These are phyloP conservation scores for Poa pratensis DNA, from an alignment of 176 grass and related monocot genomes.

Conservation along the genomic window DNA sequence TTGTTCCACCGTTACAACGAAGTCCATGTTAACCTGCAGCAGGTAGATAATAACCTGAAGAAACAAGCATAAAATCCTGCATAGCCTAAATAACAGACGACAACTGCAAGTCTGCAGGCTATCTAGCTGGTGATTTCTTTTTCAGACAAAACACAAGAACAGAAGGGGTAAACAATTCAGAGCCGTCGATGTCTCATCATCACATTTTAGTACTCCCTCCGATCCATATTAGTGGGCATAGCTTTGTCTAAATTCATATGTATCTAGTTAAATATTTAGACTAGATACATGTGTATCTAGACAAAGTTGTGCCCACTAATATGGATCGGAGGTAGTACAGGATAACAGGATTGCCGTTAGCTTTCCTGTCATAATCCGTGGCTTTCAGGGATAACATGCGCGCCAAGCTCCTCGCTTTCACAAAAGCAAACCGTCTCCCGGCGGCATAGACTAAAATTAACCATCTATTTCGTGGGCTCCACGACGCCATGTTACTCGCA, in stretches of 20 bases:
- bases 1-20: background rate
- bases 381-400: constrained; percentile 44
- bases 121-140: background rate
- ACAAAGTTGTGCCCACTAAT: too few relatives aligned
- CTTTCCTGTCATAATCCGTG: constrained; percentile 26
- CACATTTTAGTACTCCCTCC: background rate
- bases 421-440: constrained; percentile 28
- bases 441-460: constrained; percentile 17
- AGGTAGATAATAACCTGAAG: background rate
- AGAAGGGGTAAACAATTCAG: background rate
- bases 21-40: background rate
- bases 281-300: too few relatives aligned
- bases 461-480: constrained; percentile 41
- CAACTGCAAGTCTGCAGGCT: background rate
- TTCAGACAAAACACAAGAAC: background rate
- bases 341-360: constrained; percentile 19
- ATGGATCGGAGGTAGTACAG: too few relatives aligned
- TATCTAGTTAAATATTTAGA: too few relatives aligned
- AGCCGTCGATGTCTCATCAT: background rate
- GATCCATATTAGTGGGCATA: too few relatives aligned
- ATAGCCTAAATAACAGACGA: background rate
- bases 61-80: background rate
- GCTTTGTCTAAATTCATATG: too few relatives aligned
- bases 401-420: constrained; percentile 37
- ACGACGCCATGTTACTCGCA: constrained; percentile 57